Percentiles rank a stretch among this genome's conserved stretches.
Evolutionary conservation across 768 basidiomycete genomes (phyloP).

Genomic region (Hemileccinum rubropunctum): DNA sequence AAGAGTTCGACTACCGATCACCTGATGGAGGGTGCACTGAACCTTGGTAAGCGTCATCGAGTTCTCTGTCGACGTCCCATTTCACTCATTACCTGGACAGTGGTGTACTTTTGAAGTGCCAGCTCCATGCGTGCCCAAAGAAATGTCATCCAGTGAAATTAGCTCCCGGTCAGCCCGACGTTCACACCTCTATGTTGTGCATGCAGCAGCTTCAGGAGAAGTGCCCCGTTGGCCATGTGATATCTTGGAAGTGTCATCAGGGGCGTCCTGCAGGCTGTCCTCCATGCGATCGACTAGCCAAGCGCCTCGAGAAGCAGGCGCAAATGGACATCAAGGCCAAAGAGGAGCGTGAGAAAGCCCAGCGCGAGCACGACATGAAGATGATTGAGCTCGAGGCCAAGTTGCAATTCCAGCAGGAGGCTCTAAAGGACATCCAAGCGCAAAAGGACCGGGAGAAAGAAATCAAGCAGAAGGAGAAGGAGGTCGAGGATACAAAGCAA

Average conservation of each 20-base stretch:
- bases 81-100: conserved; percentile 4
- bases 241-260: conserved; percentile 45
- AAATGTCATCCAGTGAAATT: conserved; percentile 58
- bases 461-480: conserved; percentile 38
- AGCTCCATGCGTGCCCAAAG: conserved; percentile 49
- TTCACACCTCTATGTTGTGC: conserved; percentile 40
- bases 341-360: conserved; percentile 44
- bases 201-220: conserved; percentile 30
- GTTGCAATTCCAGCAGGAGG: conserved; percentile 33
- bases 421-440: conserved; percentile 35
- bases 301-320: conserved; percentile 40
- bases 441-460: conserved; percentile 47
- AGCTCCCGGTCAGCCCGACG: conserved; percentile 40
- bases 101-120: conserved; percentile 13
- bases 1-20: conserved; percentile 49
- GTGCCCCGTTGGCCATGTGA: conserved; percentile 45
- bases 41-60: conserved; percentile 47
- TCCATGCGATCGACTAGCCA: conserved; percentile 44
- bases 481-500: conserved; percentile 38
- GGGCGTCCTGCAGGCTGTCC: conserved; percentile 38
- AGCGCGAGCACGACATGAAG: conserved; percentile 38
- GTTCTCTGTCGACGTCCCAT: no score
- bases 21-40: conserved; percentile 66
- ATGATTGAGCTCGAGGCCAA: conserved; percentile 45
- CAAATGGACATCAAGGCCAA: conserved; percentile 40